A percentile compares a stretch with the other conserved stretches of the same genome.
Evolutionary conservation across 148 eudicot genomes (phyloP).

Genomic region (Rhododendron mucronatum): DNA sequence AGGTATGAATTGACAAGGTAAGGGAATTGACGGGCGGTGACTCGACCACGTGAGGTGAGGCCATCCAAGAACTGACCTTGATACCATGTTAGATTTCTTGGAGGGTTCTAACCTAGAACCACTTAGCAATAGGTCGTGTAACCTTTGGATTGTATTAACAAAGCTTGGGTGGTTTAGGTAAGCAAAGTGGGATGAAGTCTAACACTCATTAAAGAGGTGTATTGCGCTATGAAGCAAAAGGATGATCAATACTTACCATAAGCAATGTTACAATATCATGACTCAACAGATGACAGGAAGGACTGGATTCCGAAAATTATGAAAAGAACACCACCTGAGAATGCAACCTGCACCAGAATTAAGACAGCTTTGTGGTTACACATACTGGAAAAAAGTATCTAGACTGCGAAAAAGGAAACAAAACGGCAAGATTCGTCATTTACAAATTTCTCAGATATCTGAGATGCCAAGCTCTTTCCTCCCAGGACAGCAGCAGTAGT

Average conservation of each 20-base stretch:
- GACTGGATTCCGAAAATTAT: conserved; percentile 91
- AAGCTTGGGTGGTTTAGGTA: too few relatives aligned
- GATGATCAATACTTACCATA: conserved; percentile 16
- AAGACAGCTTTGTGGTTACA: background rate
- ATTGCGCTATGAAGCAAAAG: background rate
- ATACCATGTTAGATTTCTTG: too few relatives aligned
- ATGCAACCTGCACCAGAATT: conserved; percentile 55
- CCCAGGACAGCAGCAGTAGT: conserved; percentile 95
- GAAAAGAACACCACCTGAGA: conserved; percentile 85
- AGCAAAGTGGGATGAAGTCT: too few relatives aligned
- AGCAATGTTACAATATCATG: conserved; percentile 21
- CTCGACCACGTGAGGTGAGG: too few relatives aligned
- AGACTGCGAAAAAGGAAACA: background rate
- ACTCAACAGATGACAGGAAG: conserved; percentile 60
- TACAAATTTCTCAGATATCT: conserved; percentile 91
- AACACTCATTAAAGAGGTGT: background rate
- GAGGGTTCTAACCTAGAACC: too few relatives aligned
- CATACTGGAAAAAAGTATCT: background rate
- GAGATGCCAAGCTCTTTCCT: conserved; percentile 93
- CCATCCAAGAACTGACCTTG: too few relatives aligned
- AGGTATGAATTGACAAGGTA: too few relatives aligned
- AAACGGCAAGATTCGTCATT: background rate
- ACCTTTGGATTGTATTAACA: too few relatives aligned
- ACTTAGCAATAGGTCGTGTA: too few relatives aligned
- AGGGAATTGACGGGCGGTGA: too few relatives aligned